A percentile compares a stretch with the other conserved stretches of the same genome.
Evolutionary conservation across 148 eudicot species (phyloP).

Genomic region (Rhododendron ferrugineum): DNA sequence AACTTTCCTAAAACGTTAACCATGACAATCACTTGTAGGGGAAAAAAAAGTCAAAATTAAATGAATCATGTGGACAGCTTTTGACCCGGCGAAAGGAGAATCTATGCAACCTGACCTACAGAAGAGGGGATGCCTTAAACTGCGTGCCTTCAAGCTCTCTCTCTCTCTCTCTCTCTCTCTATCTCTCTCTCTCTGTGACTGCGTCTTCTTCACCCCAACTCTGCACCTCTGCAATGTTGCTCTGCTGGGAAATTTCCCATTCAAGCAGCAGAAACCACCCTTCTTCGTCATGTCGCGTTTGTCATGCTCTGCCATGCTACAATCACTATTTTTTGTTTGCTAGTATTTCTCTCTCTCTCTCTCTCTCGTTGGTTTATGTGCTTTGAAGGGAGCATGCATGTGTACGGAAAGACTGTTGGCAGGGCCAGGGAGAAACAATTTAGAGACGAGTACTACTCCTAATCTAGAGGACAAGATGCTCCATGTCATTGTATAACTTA

Average conservation of each 20-base stretch:
- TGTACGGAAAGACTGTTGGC: not conserved
- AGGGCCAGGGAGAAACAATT: too few relatives aligned
- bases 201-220: not conserved
- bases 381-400: not conserved
- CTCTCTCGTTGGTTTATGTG: not conserved
- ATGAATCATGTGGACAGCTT: not conserved
- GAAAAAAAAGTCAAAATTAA: not conserved
- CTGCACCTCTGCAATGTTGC: not conserved
- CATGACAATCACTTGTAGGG: too few relatives aligned
- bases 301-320: not conserved
- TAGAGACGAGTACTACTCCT: too few relatives aligned
- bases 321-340: not conserved
- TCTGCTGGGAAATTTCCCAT: not conserved
- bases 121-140: not conserved
- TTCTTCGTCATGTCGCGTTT: not conserved
- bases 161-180: not conserved
- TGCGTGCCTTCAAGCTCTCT: not conserved
- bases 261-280: not conserved
- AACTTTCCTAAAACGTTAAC: too few relatives aligned
- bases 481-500: too few relatives aligned
- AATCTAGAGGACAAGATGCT: too few relatives aligned
- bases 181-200: not conserved
- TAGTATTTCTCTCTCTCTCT: not conserved
- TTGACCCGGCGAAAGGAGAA: not conserved
- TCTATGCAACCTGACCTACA: not conserved